Evolutionary conservation across 345 rosid genomes (phyloP).

Genomic region (Heritiera fomes): DNA sequence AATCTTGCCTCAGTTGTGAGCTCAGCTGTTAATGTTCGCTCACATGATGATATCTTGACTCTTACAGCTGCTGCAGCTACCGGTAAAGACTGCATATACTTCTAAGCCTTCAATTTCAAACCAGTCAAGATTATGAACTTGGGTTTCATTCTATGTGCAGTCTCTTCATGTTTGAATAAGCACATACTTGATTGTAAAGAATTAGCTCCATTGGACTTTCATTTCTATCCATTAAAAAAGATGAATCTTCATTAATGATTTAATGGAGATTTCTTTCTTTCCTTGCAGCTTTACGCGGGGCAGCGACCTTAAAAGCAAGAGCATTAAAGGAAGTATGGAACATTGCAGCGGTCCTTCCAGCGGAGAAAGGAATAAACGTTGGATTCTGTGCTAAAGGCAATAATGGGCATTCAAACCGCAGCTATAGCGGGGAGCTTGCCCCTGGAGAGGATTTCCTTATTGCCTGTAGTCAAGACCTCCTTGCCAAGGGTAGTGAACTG

Average conservation of each 20-base stretch:
- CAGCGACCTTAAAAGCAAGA: conserved; percentile 90
- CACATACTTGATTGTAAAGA: background rate
- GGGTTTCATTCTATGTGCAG: background rate
- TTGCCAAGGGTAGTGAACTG: conserved; percentile 81
- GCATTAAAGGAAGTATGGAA: conserved; percentile 82
- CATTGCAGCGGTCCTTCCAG: conserved; percentile 71
- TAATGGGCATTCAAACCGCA: conserved; percentile 36
- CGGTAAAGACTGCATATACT: conserved; percentile 38
- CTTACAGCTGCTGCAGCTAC: conserved; percentile 99
- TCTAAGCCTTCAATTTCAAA: too few species aligned
- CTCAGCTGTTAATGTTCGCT: conserved; percentile 87
- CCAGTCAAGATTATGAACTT: too few species aligned
- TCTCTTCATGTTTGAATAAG: background rate
- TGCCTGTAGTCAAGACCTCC: conserved; percentile 62
- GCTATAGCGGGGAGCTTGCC: conserved; percentile 54
- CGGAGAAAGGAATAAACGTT: conserved; percentile 56
- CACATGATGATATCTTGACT: conserved; percentile 79
- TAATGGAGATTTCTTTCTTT: conserved; percentile 5
- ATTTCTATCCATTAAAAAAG: background rate
- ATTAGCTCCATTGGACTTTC: background rate
- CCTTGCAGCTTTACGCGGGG: conserved; percentile 79
- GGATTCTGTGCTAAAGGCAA: conserved; percentile 44
- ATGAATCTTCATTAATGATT: background rate
- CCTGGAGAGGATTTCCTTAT: conserved; percentile 61
- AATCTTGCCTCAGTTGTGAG: conserved; percentile 77